Conservation (phyloP, 768 basidiomycete species). For the Suillus variegatus region DNA sequence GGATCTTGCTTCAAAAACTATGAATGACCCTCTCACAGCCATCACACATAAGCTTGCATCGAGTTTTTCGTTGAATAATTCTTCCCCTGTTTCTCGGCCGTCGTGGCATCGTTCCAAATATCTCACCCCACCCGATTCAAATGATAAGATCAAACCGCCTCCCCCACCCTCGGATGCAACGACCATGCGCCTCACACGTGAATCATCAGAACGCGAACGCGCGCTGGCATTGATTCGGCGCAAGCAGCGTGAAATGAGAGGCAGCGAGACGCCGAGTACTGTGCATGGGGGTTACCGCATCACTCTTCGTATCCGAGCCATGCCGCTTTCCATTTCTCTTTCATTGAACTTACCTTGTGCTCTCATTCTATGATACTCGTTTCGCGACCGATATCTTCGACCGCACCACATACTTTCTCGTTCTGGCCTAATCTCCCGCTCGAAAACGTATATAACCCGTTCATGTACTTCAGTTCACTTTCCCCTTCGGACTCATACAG, state of each 20-base stretch:
- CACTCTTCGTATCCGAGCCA: too few relatives aligned
- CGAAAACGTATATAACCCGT: too few relatives aligned
- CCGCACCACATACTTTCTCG: too few relatives aligned
- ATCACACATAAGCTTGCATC: constrained; percentile 67
- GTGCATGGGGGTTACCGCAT: constrained; percentile 52
- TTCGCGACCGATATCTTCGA: too few relatives aligned
- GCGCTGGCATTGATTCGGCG: constrained; percentile 71
- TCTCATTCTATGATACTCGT: too few relatives aligned
- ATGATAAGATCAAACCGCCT: constrained; percentile 10
- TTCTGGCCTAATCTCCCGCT: too few relatives aligned
- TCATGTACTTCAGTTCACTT: too few relatives aligned
- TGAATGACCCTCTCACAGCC: constrained; percentile 71
- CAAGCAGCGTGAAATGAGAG: constrained; percentile 63
- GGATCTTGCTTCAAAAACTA: constrained; percentile 62
- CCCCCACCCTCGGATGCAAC: constrained; percentile 34
- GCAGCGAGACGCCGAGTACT: constrained; percentile 71
- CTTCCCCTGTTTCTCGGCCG: constrained; percentile 20
- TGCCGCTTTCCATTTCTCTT: too few relatives aligned
- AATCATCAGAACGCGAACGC: constrained; percentile 73
- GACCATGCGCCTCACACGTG: constrained; percentile 64
- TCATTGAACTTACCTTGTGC: too few relatives aligned
- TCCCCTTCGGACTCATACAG: too few relatives aligned
- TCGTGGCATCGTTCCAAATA: constrained; percentile 22
- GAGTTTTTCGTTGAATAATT: constrained; percentile 29
- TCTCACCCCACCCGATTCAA: constrained; percentile 12